Evolutionary conservation across 768 basidiomycete genomes (phyloP).

Genomic region (Artomyces pyxidatus): DNA sequence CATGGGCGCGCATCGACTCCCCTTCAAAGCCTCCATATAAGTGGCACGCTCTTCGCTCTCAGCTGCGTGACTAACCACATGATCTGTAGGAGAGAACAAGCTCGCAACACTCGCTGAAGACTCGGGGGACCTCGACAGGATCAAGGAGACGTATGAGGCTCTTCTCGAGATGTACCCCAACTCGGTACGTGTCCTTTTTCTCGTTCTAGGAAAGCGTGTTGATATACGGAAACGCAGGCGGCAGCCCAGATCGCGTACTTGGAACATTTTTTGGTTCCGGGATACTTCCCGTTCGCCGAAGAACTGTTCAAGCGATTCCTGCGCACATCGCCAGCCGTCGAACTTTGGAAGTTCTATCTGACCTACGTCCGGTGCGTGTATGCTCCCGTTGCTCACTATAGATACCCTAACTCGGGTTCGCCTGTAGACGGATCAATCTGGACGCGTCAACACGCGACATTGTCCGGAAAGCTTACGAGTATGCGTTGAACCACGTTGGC

Average conservation of each 20-base stretch:
- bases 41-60: conserved; percentile 55
- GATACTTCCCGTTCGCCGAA: conserved; percentile 71
- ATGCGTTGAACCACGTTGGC: conserved; percentile 84
- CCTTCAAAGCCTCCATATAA: conserved; percentile 40
- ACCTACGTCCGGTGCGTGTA: conserved; percentile 68
- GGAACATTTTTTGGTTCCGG: conserved; percentile 60
- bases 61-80: conserved; percentile 58
- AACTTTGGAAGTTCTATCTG: conserved; percentile 90
- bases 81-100: conserved; percentile 72
- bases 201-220: conserved; percentile 15
- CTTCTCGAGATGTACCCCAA: conserved; percentile 85
- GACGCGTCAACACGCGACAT: conserved; percentile 62
- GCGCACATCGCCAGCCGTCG: conserved; percentile 77
- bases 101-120: conserved; percentile 72
- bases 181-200: conserved; percentile 56
- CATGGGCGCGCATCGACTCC: neutral
- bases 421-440: conserved; percentile 56
- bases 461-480: conserved; percentile 87
- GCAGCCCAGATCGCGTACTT: conserved; percentile 82
- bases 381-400: conserved; percentile 9
- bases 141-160: conserved; percentile 75
- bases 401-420: conserved; percentile 1
- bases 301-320: conserved; percentile 82
- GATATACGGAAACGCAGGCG: conserved; percentile 37
- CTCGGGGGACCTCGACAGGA: conserved; percentile 69